phyloP scores from a whole-genome alignment of 495 filamentous ascomycete genomes.

The Neurospora terricola region DNA sequence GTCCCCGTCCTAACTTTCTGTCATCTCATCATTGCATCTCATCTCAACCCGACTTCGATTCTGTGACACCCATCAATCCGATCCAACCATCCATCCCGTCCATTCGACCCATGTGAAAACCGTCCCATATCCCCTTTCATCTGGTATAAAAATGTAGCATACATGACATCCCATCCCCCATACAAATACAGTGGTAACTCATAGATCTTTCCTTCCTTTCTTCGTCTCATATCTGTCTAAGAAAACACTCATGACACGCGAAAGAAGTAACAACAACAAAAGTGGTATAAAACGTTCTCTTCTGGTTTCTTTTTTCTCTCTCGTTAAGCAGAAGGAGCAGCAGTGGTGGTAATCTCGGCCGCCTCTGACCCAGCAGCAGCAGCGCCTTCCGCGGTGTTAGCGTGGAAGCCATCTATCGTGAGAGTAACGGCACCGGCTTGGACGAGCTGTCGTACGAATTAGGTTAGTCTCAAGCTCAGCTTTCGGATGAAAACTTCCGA shows the following conservation, averaged over 20 bases:
- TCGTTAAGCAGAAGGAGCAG: background rate
- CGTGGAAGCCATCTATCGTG: constrained; percentile 67
- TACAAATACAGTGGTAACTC: background rate
- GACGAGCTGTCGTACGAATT: constrained; percentile 53
- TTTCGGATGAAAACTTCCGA: background rate
- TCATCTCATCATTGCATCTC: background rate
- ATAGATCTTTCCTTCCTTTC: background rate
- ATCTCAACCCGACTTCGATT: background rate
- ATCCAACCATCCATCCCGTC: background rate
- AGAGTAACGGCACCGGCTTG: constrained; percentile 88
- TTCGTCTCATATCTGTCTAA: background rate
- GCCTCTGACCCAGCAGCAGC: background rate
- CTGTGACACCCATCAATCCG: background rate
- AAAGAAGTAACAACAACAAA: background rate
- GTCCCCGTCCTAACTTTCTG: background rate
- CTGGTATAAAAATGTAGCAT: background rate
- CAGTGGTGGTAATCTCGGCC: background rate
- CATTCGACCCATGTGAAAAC: background rate
- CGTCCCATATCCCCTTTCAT: background rate
- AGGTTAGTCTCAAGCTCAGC: constrained; percentile 2
- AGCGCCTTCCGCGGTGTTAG: constrained; percentile 21
- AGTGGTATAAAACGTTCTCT: background rate
- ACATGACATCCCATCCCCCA: background rate
- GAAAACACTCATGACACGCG: background rate
- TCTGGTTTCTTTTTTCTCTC: background rate